These are phyloP conservation scores for Platanus orientalis DNA, from an alignment of 164 flowering plant species.

Conservation along the genomic window DNA sequence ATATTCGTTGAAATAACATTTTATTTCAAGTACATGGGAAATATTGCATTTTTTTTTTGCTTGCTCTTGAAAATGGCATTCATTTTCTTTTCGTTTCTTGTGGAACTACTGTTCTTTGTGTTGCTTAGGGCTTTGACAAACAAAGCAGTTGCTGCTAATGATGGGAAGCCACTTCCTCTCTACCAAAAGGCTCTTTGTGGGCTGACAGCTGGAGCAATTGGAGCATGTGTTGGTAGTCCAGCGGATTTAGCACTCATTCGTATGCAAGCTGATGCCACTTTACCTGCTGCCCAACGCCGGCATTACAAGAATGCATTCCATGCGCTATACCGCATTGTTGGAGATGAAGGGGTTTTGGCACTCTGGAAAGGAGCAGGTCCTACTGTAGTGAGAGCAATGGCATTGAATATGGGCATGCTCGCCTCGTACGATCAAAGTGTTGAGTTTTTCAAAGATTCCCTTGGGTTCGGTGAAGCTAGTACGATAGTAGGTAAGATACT, in stretches of 20 bases:
- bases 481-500: slow-evolving; percentile 70
- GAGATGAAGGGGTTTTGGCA: slow-evolving; percentile 86
- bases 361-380: slow-evolving; percentile 99
- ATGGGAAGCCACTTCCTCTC: slow-evolving; percentile 90
- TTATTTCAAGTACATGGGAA: too few species aligned
- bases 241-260: slow-evolving; percentile 95
- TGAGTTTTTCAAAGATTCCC: slow-evolving; percentile 72
- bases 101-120: slow-evolving; percentile 8
- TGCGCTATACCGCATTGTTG: slow-evolving; percentile 73
- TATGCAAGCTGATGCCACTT: slow-evolving; percentile 97
- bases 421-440: slow-evolving; percentile 95
- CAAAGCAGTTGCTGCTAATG: slow-evolving; percentile 92
- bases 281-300: slow-evolving; percentile 78
- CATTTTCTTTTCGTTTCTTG: neutral
- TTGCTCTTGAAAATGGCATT: neutral
- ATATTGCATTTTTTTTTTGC: too few species aligned
- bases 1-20: too few species aligned
- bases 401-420: slow-evolving; percentile 93
- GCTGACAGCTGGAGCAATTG: slow-evolving; percentile 94
- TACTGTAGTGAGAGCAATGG: slow-evolving; percentile 96
- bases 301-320: slow-evolving; percentile 86
- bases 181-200: slow-evolving; percentile 97
- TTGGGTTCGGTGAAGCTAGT: slow-evolving; percentile 71
- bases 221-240: slow-evolving; percentile 88
- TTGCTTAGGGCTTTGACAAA: slow-evolving; percentile 67